These are phyloP conservation scores for Emmonsiellopsis sp. DNA, from an alignment of 2,329 filamentous ascomycete genomes.

Conservation along the genomic window DNA sequence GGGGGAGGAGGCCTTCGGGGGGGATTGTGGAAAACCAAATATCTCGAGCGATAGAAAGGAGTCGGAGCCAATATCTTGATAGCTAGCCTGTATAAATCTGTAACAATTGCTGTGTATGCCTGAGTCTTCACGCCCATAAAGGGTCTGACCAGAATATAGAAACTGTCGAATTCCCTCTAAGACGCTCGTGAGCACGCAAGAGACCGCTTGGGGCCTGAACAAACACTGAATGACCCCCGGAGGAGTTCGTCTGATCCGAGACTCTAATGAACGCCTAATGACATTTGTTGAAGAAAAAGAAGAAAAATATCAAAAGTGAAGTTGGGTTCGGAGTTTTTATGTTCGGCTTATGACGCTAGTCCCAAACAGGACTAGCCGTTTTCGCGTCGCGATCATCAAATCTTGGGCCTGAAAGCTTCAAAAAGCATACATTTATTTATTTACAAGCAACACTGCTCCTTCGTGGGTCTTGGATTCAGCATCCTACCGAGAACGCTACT, in stretches of 20 bases:
- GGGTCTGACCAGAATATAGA: slow-evolving; percentile 61
- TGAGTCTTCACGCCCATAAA: slow-evolving; percentile 46
- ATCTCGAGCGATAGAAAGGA: neutral
- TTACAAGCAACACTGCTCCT: neutral
- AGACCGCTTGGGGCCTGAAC: slow-evolving; percentile 76
- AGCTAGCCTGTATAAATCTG: slow-evolving; percentile 20
- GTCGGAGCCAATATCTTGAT: slow-evolving; percentile 11
- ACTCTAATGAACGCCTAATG: slow-evolving; percentile 96
- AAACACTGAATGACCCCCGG: slow-evolving; percentile 62
- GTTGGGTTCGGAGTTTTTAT: slow-evolving; percentile 19
- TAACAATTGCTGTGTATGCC: slow-evolving; percentile 41
- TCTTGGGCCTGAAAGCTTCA: neutral
- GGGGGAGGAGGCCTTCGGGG: neutral
- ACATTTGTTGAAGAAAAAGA: slow-evolving; percentile 47
- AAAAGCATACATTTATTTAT: slow-evolving; percentile 1
- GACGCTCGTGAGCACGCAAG: slow-evolving; percentile 96
- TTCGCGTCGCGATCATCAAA: slow-evolving; percentile 5
- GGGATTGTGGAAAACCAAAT: neutral
- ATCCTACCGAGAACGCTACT: neutral
- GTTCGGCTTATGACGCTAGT: slow-evolving; percentile 20
- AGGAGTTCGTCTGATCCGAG: slow-evolving; percentile 69
- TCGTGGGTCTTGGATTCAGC: neutral
- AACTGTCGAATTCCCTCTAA: slow-evolving; percentile 68
- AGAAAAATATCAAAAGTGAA: slow-evolving; percentile 26
- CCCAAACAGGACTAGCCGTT: slow-evolving; percentile 21